Percentiles rank a stretch among this genome's conserved stretches.
Evolutionary conservation across 2,329 filamentous ascomycete genomes (phyloP).

Genomic region (Aspergillus sp.): DNA sequence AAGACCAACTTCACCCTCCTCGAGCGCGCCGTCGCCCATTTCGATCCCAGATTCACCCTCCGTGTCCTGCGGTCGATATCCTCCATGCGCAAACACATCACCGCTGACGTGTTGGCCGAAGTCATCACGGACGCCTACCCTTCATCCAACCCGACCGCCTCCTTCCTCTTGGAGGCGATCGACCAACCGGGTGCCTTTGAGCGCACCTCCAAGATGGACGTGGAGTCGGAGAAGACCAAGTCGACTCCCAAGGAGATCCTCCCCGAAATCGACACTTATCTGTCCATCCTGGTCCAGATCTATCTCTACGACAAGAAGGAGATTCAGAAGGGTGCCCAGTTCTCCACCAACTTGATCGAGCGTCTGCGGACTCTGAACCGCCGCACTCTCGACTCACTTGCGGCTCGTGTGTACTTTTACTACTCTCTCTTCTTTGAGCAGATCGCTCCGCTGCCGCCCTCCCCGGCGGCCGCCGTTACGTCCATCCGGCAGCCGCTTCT

Average conservation of each 20-base stretch:
- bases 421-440: slow-evolving; percentile 94
- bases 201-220: slow-evolving; percentile 69
- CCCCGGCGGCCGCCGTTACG: slow-evolving; percentile 82
- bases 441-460: slow-evolving; percentile 81
- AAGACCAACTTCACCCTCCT: slow-evolving; percentile 90
- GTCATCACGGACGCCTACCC: slow-evolving; percentile 80
- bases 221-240: slow-evolving; percentile 68
- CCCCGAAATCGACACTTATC: slow-evolving; percentile 84
- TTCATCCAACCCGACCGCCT: slow-evolving; percentile 64
- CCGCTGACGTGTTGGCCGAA: slow-evolving; percentile 75
- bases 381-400: slow-evolving; percentile 87
- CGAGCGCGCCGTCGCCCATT: slow-evolving; percentile 86
- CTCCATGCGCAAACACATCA: slow-evolving; percentile 87
- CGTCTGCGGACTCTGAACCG: slow-evolving; percentile 87
- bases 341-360: slow-evolving; percentile 80
- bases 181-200: slow-evolving; percentile 66
- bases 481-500: slow-evolving; percentile 82
- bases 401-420: slow-evolving; percentile 97
- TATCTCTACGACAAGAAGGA: slow-evolving; percentile 83
- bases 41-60: slow-evolving; percentile 93
- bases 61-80: slow-evolving; percentile 93
- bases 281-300: slow-evolving; percentile 83
- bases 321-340: slow-evolving; percentile 74
- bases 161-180: slow-evolving; percentile 68
- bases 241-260: slow-evolving; percentile 69